Percentiles rank a stretch among this genome's conserved stretches.
Evolutionary conservation across 768 basidiomycete species (phyloP).

Genomic region (Mycena metata): DNA sequence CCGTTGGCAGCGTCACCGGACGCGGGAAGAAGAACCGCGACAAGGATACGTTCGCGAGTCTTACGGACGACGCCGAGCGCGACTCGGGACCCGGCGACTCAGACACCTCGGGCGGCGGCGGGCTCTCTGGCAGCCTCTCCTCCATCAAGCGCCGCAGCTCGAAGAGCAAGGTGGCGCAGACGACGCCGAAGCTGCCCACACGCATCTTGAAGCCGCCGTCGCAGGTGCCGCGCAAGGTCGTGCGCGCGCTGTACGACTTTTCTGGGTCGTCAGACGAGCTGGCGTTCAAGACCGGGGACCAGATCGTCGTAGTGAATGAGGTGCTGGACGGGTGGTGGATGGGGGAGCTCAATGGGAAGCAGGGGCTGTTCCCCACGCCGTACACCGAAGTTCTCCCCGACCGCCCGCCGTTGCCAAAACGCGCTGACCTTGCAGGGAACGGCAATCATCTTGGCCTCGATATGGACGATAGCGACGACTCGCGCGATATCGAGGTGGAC

Average conservation of each 20-base stretch:
- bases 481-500: constrained; percentile 37
- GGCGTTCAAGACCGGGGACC: constrained; percentile 78
- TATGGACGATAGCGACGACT: constrained; percentile 34
- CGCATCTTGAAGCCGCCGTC: constrained; percentile 67
- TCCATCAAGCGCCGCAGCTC: constrained; percentile 32
- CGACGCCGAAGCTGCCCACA: constrained; percentile 51
- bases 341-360: constrained; percentile 78
- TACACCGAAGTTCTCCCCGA: constrained; percentile 71
- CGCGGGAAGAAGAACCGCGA: constrained; percentile 70
- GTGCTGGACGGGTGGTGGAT: constrained; percentile 94
- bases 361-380: constrained; percentile 85
- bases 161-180: constrained; percentile 44
- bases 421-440: constrained; percentile 41
- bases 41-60: constrained; percentile 66
- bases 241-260: constrained; percentile 84
- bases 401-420: constrained; percentile 47
- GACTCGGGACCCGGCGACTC: constrained; percentile 42
- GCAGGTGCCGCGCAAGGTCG: constrained; percentile 64
- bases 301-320: constrained; percentile 83
- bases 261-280: constrained; percentile 83
- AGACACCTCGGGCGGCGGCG: constrained; percentile 44
- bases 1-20: constrained; percentile 72
- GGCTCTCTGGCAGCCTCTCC: constrained; percentile 38
- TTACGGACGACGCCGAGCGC: constrained; percentile 63
- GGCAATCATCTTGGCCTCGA: constrained; percentile 38